Conservation (phyloP, 2,329 filamentous ascomycete species). For the Curvularia spicifera region DNA sequence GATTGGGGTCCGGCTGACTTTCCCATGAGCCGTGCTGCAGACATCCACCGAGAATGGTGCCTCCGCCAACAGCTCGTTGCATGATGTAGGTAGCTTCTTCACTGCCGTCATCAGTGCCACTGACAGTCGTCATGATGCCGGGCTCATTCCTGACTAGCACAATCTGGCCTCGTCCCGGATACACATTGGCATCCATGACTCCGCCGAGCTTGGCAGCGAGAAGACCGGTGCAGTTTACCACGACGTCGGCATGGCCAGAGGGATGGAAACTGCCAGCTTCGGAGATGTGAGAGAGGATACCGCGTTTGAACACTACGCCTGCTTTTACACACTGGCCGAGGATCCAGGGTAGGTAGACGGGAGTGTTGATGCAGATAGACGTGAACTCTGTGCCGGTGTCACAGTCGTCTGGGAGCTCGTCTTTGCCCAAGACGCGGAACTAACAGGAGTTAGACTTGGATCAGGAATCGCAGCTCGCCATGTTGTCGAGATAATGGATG, state of each 20-base stretch:
- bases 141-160: conserved; percentile 83
- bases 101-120: conserved; percentile 74
- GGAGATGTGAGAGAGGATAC: conserved; percentile 66
- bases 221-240: conserved; percentile 87
- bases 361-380: conserved; percentile 89
- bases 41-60: conserved; percentile 85
- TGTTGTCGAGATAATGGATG: no score
- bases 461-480: no score
- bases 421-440: conserved; percentile 66
- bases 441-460: conserved; percentile 28
- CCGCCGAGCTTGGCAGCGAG: conserved; percentile 78
- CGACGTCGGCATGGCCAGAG: conserved; percentile 65
- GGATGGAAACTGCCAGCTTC: conserved; percentile 70
- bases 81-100: conserved; percentile 82
- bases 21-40: conserved; percentile 84
- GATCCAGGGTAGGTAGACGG: conserved; percentile 86
- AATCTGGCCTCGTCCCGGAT: conserved; percentile 81
- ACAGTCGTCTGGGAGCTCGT: conserved; percentile 65
- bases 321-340: conserved; percentile 77
- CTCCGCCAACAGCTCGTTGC: conserved; percentile 76
- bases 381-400: conserved; percentile 78
- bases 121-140: conserved; percentile 71
- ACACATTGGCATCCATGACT: conserved; percentile 75
- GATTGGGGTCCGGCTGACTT: conserved; percentile 75
- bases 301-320: conserved; percentile 65